Evolutionary conservation across 2,329 filamentous ascomycete genomes (phyloP).

Genomic region (Phyllosticta capitalensis): DNA sequence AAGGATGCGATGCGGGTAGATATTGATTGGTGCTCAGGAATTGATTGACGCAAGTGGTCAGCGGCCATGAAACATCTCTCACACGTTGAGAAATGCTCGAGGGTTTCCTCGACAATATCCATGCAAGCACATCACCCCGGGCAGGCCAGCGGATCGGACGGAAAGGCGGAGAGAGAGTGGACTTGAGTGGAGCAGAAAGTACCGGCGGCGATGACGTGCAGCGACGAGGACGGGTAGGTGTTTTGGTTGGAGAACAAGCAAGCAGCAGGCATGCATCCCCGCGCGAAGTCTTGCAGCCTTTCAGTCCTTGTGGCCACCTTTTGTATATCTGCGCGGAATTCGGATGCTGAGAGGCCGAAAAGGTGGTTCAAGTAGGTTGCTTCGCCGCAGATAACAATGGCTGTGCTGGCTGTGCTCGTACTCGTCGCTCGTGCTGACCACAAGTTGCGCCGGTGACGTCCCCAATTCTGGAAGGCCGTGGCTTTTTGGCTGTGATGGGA

Average conservation of each 20-base stretch:
- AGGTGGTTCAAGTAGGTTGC: neutral
- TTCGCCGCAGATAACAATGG: neutral
- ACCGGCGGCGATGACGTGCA: neutral
- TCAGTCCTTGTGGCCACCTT: too few relatives aligned
- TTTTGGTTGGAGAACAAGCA: neutral
- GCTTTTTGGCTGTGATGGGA: too few relatives aligned
- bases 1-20: neutral
- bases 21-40: neutral
- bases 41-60: neutral
- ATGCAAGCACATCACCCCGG: neutral
- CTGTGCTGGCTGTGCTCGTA: neutral
- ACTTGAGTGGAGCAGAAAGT: neutral
- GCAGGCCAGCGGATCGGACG: neutral
- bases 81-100: neutral
- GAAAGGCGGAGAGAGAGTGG: neutral
- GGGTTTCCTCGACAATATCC: neutral
- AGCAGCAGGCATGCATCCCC: neutral
- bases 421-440: neutral
- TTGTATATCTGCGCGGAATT: too few relatives aligned
- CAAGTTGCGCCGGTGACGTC: neutral
- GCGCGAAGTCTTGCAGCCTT: neutral
- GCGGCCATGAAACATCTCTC: neutral
- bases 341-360: neutral
- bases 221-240: neutral
- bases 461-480: neutral